phyloP scores from a whole-genome alignment of 371 early-diverging fungal genomes.

The Massospora cicadina region DNA sequence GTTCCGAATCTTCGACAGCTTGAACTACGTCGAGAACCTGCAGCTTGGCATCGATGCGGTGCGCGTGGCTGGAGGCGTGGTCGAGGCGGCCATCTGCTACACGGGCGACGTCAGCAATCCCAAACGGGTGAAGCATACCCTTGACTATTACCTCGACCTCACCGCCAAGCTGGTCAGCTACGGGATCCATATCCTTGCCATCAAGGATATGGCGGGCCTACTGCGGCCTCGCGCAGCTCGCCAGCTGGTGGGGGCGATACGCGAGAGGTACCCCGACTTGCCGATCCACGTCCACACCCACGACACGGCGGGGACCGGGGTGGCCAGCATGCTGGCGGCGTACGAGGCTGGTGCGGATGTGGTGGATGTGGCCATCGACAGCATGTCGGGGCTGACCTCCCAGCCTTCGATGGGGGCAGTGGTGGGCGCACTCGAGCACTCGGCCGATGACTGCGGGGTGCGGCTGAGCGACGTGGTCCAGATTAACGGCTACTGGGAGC shows the following conservation, averaged over 20 bases:
- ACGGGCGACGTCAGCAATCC: conserved; percentile 84
- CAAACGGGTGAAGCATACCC: conserved; percentile 49
- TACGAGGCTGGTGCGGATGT: conserved; percentile 90
- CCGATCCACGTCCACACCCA: conserved; percentile 93
- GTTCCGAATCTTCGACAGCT: conserved; percentile 89
- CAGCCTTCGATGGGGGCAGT: conserved; percentile 94
- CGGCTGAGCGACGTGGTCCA: conserved; percentile 49
- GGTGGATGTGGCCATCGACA: conserved; percentile 80
- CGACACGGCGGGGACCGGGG: conserved; percentile 92
- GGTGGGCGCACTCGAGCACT: conserved; percentile 61
- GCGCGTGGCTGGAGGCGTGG: conserved; percentile 82
- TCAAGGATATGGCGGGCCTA: conserved; percentile 96
- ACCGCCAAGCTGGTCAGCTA: conserved; percentile 72
- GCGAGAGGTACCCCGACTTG: conserved; percentile 70
- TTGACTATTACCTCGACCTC: conserved; percentile 82
- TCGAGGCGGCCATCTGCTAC: conserved; percentile 84
- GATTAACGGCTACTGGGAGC: conserved; percentile 90
- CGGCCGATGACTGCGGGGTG: conserved; percentile 64
- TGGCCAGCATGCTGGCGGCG: conserved; percentile 82
- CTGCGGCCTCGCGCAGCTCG: conserved; percentile 80
- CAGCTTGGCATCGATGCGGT: conserved; percentile 86
- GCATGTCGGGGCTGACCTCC: conserved; percentile 89
- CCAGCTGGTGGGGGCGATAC: conserved; percentile 59
- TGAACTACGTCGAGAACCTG: conserved; percentile 90
- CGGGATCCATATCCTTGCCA: conserved; percentile 83